Evolutionary conservation across 129 eudicot species (phyloP).

Genomic region (Artemisia tridentata): DNA sequence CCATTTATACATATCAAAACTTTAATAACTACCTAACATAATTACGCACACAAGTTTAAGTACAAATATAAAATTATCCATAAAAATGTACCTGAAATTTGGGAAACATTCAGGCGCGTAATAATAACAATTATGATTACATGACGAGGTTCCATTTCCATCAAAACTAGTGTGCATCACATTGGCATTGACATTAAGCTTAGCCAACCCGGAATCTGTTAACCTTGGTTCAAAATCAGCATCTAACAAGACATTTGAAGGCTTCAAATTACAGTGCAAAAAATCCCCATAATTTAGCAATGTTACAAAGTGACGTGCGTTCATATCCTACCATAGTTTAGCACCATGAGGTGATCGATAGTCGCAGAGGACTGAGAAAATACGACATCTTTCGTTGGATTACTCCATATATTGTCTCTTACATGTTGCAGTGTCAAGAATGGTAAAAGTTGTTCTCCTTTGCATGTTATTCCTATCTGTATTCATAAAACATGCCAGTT

Average conservation of each 20-base stretch:
- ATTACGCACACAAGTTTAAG: no score
- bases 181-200: slow-evolving; percentile 19
- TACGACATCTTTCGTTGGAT: slow-evolving; percentile 12
- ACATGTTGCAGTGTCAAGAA: slow-evolving; percentile 72
- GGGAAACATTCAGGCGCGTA: slow-evolving; percentile 67
- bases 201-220: slow-evolving; percentile 71
- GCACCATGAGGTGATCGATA: slow-evolving; percentile 51
- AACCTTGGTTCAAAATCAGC: slow-evolving; percentile 67
- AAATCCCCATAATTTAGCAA: background rate
- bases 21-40: no score
- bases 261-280: slow-evolving; percentile 71
- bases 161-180: slow-evolving; percentile 32
- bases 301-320: background rate
- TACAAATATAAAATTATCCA: background rate
- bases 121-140: slow-evolving; percentile 19
- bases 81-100: slow-evolving; percentile 49
- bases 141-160: slow-evolving; percentile 12
- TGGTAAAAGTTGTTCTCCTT: slow-evolving; percentile 66
- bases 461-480: slow-evolving; percentile 87
- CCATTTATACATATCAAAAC: no score
- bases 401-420: slow-evolving; percentile 69
- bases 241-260: slow-evolving; percentile 79
- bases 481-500: background rate
- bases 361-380: slow-evolving; percentile 28
- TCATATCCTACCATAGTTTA: slow-evolving; percentile 47